Conservation (phyloP, 179 eudicot genomes). For the Spergularia azorica region DNA sequence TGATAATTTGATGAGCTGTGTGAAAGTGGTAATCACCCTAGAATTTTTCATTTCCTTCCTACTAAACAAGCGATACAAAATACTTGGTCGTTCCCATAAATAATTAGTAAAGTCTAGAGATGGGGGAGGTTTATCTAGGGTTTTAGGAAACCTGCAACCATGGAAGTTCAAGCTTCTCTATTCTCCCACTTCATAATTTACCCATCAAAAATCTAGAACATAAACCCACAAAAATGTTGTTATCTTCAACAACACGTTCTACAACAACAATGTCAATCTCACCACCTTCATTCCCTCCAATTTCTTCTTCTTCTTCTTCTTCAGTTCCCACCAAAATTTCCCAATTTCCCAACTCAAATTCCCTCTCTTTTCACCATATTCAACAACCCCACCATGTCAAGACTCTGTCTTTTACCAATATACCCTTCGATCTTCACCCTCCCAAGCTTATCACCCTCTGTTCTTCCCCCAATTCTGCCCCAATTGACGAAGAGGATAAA, state of each 20-base stretch:
- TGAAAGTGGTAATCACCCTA: too few relatives aligned
- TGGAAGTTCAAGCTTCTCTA: background rate
- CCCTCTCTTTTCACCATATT: background rate
- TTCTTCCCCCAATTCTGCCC: conserved; percentile 3
- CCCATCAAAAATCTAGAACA: background rate
- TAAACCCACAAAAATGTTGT: background rate
- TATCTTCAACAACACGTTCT: background rate
- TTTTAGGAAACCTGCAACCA: conserved; percentile 7
- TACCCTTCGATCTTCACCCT: background rate
- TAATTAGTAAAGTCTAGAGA: too few relatives aligned
- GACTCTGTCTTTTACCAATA: conserved; percentile 17
- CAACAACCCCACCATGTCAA: background rate
- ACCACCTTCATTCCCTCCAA: conserved; percentile 22
- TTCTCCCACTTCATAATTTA: background rate
- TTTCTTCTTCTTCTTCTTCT: conserved; percentile 15
- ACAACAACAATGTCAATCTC: conserved; percentile 4
- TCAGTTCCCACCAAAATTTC: conserved; percentile 10
- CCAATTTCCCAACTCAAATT: conserved; percentile 3
- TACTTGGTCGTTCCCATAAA: too few relatives aligned
- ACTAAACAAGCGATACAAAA: too few relatives aligned
- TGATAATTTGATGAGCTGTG: too few relatives aligned
- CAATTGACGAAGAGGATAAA: conserved; percentile 24
- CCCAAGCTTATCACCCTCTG: background rate
- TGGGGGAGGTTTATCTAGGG: conserved; percentile 27
- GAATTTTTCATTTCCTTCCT: too few relatives aligned